Base-by-base conservation (phyloP, 768 basidiomycete genomes). In the Suillus clintonianus region DNA sequence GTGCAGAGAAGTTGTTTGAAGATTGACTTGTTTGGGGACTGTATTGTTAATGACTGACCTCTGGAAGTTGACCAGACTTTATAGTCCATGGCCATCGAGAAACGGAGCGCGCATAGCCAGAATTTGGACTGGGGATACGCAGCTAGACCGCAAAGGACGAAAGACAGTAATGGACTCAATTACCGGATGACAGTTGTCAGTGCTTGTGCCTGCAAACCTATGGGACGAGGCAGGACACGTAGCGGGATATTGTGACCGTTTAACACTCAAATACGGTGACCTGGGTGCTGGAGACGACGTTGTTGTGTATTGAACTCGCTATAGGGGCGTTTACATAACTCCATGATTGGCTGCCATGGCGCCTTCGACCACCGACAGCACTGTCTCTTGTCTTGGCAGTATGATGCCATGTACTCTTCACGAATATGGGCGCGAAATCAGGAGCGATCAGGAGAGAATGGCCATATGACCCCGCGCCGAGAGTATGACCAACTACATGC, bases 371-470 rank as follows among this genome's bases (percentile, higher is more conserved):
- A 85, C 84, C 0, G 85, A 91, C 5, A 82, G 83, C 2, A 80
- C 77, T 99, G 13, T 89, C 94, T 10, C 91, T 98, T 54, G 78
- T 92, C 50, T 85, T 98, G 63, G 95, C 94, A n/a, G 95, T 97
- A 70, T 65, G 82, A 72, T 24, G 36, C 47, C 8, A 56, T 59
- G 24, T 36, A 34, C 14, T 64, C 15, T 14, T 27, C 11, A 47
- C 45, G 45, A 47, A 47, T 1, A 50, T 17, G 32, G 19, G 50
- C 50, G 50, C 27, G 2, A 51, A 51, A n/a, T n/a, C n/a, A n/a
- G n/a, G n/a, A n/a, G n/a, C n/a, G n/a, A 51, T 51, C 0, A 17
- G 27, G 15, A 30, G 9, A 51, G 15, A 50, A 50, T 30, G 15
- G 8, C 8, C 48, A 17, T 27, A 32, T 32, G 50, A 19, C 30